Conservation (phyloP, 1,284 basidiomycete species). For the Quambalaria eucalypti region DNA sequence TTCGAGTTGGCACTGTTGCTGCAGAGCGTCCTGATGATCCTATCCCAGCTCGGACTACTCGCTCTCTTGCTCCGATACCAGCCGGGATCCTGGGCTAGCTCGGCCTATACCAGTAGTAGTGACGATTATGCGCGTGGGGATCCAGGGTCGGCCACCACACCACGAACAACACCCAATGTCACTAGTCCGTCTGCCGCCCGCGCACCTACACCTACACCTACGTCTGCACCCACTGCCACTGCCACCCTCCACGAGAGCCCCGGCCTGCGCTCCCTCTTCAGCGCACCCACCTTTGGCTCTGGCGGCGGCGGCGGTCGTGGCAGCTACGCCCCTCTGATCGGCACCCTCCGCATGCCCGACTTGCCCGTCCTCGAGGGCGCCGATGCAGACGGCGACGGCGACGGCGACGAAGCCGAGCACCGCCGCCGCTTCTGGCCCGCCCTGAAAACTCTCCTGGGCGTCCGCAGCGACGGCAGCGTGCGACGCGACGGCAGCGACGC, state of each 20-base stretch:
- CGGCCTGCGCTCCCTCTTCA: slow-evolving; percentile 25
- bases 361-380: slow-evolving; percentile 8
- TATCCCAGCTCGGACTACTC: slow-evolving; percentile 51
- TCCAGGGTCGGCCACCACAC: slow-evolving; percentile 46
- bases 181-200: neutral
- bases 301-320: neutral
- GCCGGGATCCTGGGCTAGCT: slow-evolving; percentile 21
- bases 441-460: slow-evolving; percentile 4
- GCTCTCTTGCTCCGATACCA: slow-evolving; percentile 51
- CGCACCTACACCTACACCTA: neutral
- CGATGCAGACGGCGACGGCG: slow-evolving; percentile 9
- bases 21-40: slow-evolving; percentile 48
- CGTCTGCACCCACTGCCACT: no score
- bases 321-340: slow-evolving; percentile 7
- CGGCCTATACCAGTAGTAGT: slow-evolving; percentile 1
- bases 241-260: slow-evolving; percentile 53
- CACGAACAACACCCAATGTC: neutral
- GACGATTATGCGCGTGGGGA: slow-evolving; percentile 1
- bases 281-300: neutral
- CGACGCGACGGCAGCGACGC: slow-evolving; percentile 5
- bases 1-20: slow-evolving; percentile 56
- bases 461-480: neutral
- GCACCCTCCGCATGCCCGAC: neutral
- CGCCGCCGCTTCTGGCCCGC: no score
- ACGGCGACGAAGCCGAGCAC: slow-evolving; percentile 4